Base-by-base conservation (phyloP, 495 filamentous ascomycete genomes). In the Darksidea phi region DNA sequence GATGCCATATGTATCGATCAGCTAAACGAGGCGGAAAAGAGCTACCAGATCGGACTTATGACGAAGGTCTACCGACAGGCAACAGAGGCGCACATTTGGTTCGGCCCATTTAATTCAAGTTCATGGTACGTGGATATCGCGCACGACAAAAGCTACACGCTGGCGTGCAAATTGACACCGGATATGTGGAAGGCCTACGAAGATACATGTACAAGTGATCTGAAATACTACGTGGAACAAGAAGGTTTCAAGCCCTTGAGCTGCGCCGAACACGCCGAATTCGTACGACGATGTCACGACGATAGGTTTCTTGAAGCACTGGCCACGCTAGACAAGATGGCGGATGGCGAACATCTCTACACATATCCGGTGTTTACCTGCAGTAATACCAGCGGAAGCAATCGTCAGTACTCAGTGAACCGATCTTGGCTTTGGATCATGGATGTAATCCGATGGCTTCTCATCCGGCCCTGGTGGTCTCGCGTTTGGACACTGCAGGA, bases 21-120 rank as follows among this genome's bases (percentile, higher is more conserved):
- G 15, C n/a, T 25, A 23, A 48, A 48, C 24, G 46, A 48, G 18
- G 46, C 2, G 46, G 46, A 48, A 23, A 48, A 48, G 21, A 48
- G n/a, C 24, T 48, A 48, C 15, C 46, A 48, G 23, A 48, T 48
- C 15, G 46, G 46, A 13, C 21, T 48, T 17, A 48, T 48, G 46
- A 48, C 46, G 18, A 48, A 48, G 46, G 15, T 48, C 18, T 48
- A 48, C 18, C 46, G 21, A 18, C 21, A 48, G n/a, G 46, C 46
- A 6, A 48, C 8, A 48, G 46, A 48, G 23, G 46, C 46, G 18
- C 46, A 48, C 23, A 48, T 48, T 21, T 48, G 46, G 46, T 48
- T 48, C 15, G 46, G 46, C n/a, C 23, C 46, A 13, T 48, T 48
- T 15, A 23, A 32, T 32, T 32, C 18, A 6, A 23, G 6, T 6